A percentile compares a stretch with the other conserved stretches of the same genome.
These are phyloP conservation scores for Nitzschia putrida DNA, from an alignment of 108 stramenopile genomes.

Conservation along the genomic window DNA sequence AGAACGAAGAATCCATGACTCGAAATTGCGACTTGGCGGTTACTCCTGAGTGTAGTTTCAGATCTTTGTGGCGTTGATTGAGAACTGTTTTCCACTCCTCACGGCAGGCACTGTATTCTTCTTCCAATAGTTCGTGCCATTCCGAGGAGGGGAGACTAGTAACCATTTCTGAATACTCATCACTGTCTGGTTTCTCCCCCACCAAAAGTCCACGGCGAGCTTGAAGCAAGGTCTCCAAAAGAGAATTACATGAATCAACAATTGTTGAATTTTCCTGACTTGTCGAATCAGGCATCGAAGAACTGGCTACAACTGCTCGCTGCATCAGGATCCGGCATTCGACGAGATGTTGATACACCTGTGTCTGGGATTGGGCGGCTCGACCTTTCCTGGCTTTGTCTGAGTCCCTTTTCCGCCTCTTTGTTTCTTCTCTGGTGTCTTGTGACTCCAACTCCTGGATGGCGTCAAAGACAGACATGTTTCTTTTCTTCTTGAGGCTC, in stretches of 20 bases:
- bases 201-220: constrained; percentile 27
- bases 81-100: constrained; percentile 58
- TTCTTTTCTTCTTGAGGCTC: constrained; percentile 31
- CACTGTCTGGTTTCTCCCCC: constrained; percentile 5
- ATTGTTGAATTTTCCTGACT: background rate
- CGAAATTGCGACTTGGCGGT: constrained; percentile 45
- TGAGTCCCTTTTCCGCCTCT: constrained; percentile 26
- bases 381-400: constrained; percentile 12
- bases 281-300: background rate
- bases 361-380: constrained; percentile 57
- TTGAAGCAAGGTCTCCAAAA: constrained; percentile 37
- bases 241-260: constrained; percentile 33
- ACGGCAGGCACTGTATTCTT: constrained; percentile 56
- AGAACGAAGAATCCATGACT: constrained; percentile 50
- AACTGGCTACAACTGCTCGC: constrained; percentile 37
- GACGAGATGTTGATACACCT: constrained; percentile 57
- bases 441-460: constrained; percentile 46
- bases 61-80: constrained; percentile 60
- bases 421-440: constrained; percentile 35
- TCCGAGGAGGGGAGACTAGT: constrained; percentile 3
- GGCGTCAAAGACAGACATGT: constrained; percentile 53
- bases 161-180: constrained; percentile 25
- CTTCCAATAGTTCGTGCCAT: constrained; percentile 38
- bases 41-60: constrained; percentile 54
- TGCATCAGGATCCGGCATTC: constrained; percentile 78